Conservation (phyloP, 352 stramenopile species). For the Phytophthora citricola region DNA sequence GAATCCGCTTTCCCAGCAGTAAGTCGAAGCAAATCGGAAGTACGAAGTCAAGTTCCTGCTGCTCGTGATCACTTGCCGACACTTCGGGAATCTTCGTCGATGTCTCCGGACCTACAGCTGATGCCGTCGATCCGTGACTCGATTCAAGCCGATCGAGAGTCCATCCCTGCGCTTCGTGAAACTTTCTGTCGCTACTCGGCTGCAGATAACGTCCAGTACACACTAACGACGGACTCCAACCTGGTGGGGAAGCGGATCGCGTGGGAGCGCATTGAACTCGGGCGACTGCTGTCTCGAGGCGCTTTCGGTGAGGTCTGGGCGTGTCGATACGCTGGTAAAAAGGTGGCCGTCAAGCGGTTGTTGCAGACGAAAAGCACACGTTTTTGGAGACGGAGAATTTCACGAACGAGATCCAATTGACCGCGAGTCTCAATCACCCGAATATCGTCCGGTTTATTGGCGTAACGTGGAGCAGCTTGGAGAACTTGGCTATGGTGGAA, state of each 20-base stretch:
- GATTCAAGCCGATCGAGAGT: constrained; percentile 32
- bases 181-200: constrained; percentile 37
- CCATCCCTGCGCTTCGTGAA: constrained; percentile 33
- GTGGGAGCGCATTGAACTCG: constrained; percentile 51
- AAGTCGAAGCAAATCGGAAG: constrained; percentile 18
- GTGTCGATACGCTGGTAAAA: constrained; percentile 43
- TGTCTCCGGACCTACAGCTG: constrained; percentile 14
- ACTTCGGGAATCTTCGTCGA: constrained; percentile 23
- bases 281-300: constrained; percentile 45
- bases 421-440: constrained; percentile 48
- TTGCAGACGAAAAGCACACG: constrained; percentile 44
- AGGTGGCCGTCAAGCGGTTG: constrained; percentile 61
- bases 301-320: constrained; percentile 69
- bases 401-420: constrained; percentile 58
- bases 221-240: constrained; percentile 45
- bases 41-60: neutral
- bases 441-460: constrained; percentile 60
- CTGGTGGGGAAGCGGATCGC: constrained; percentile 43
- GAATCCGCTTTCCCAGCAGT: neutral
- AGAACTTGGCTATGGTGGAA: constrained; percentile 57
- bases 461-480: constrained; percentile 54
- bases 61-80: constrained; percentile 24
- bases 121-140: constrained; percentile 33
- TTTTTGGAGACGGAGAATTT: constrained; percentile 55
- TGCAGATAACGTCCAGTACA: constrained; percentile 35